phyloP scores from a whole-genome alignment of 306 rosid species.

The Acacia crassicarpa region DNA sequence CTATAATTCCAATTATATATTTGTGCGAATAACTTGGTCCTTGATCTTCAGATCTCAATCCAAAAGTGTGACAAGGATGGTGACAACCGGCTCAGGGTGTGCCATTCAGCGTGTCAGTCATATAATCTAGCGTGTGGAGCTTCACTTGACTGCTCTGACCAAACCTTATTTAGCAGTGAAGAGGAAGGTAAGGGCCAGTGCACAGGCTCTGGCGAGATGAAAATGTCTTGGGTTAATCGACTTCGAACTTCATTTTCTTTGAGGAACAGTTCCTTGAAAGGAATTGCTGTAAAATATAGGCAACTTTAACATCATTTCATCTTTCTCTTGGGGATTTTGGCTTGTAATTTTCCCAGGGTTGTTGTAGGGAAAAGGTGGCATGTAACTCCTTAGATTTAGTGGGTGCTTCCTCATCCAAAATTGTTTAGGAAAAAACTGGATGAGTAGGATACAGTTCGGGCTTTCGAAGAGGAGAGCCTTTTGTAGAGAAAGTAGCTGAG shows the following conservation, averaged over 20 bases:
- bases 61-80: constrained; percentile 91
- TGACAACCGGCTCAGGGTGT: constrained; percentile 91
- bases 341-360: constrained; percentile 51
- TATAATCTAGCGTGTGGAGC: constrained; percentile 96
- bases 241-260: constrained; percentile 51
- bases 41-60: constrained; percentile 74
- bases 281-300: constrained; percentile 70
- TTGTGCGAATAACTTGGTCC: constrained; percentile 22
- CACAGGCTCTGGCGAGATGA: constrained; percentile 83
- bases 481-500: constrained; percentile 57
- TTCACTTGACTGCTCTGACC: constrained; percentile 94
- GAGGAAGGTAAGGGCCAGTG: constrained; percentile 84
- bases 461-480: constrained; percentile 71
- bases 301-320: constrained; percentile 34
- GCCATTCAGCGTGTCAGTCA: constrained; percentile 89
- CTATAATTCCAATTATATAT: constrained; percentile 14
- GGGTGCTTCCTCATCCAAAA: constrained; percentile 58
- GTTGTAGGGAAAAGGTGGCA: constrained; percentile 38
- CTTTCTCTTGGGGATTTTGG: constrained; percentile 36
- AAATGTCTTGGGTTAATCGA: constrained; percentile 65
- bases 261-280: constrained; percentile 60
- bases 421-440: constrained; percentile 58
- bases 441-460: constrained; percentile 47
- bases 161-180: constrained; percentile 81
- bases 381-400: constrained; percentile 58